Evolutionary conservation across 352 stramenopile genomes (phyloP), one percentile per base, ranked within the genome.

Genomic region (Hyaloperonospora brassicae): DNA sequence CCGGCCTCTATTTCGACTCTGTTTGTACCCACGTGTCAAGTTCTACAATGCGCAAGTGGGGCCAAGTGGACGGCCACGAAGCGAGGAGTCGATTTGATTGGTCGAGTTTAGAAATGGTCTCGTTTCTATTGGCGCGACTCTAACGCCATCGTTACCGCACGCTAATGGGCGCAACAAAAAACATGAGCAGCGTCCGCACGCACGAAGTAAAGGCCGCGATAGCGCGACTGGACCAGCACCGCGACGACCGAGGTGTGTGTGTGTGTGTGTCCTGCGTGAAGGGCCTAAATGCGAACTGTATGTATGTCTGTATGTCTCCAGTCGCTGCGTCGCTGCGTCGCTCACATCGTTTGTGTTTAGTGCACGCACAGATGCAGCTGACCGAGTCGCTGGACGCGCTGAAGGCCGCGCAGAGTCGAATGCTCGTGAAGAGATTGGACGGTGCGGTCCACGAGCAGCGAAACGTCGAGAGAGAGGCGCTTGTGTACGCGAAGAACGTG

Each of bases 401-500:
- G n/a, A 73, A 79, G 54, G 24, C 31, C 6, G 64, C 65, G 23
- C 67, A 80, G 57, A 68, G 60, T 22, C 46, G 47, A 27, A 39
- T 86, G 42, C 45, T 88, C 27, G 61, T 64, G 22, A 66, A 67
- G 49, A 67, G 74, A 35, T 61, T 88, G 41, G 75, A 85, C 35
- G 51, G 61, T 11, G 72, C 73, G 13, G 82, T 86, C 38, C 14
- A 57, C 7, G 40, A 77, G 48, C 78, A 88, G 63, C 68, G 73
- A 9, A 63, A 67, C 40, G 76, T 86, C 14, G 78, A 88, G 50
- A 64, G 79, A 35, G 74, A 82, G 48, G 71, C 72, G 30, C 67
- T 86, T 24, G 43, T 55, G n/a, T 77, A 85, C 47, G 73, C 64
- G 21, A 85, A 85, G 57, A 81, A 71, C 48, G 72, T 82, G 46